These are phyloP conservation scores for Filosporella fistucella DNA, from an alignment of 495 filamentous ascomycete species.

Conservation along the genomic window DNA sequence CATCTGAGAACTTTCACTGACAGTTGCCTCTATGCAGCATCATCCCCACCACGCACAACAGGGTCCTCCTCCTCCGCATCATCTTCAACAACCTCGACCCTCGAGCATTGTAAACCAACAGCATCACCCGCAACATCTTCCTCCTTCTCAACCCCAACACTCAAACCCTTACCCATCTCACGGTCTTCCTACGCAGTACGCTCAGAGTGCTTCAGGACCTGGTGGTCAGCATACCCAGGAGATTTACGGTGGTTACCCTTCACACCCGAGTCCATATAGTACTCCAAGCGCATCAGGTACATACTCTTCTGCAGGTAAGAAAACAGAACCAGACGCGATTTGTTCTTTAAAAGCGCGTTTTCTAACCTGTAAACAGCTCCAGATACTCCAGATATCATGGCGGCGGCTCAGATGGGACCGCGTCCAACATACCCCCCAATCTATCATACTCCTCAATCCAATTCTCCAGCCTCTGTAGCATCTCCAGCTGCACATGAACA, in stretches of 20 bases:
- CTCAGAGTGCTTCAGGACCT: slow-evolving; percentile 37
- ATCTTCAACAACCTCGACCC: slow-evolving; percentile 56
- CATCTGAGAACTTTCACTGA: slow-evolving; percentile 17
- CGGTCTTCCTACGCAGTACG: slow-evolving; percentile 41
- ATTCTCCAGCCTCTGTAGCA: slow-evolving; percentile 92
- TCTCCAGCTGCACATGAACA: slow-evolving; percentile 87
- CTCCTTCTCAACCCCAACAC: slow-evolving; percentile 44
- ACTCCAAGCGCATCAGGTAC: slow-evolving; percentile 63
- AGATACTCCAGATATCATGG: slow-evolving; percentile 93
- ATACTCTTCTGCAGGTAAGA: slow-evolving; percentile 79
- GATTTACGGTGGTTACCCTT: slow-evolving; percentile 57
- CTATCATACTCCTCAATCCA: slow-evolving; percentile 94
- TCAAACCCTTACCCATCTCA: slow-evolving; percentile 56
- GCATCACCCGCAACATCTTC: slow-evolving; percentile 49
- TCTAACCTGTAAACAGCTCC: slow-evolving; percentile 17
- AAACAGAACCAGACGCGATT: slow-evolving; percentile 6
- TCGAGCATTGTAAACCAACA: slow-evolving; percentile 62
- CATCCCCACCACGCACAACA: slow-evolving; percentile 55
- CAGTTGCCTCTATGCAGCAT: slow-evolving; percentile 43
- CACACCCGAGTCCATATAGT: slow-evolving; percentile 69
- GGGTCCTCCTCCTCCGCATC: slow-evolving; percentile 39
- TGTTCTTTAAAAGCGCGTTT: slow-evolving; percentile 4
- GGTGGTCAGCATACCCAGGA: slow-evolving; percentile 59
- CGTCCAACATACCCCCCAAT: slow-evolving; percentile 81
- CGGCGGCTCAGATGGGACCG: slow-evolving; percentile 84